Evolutionary conservation across 169 alveolate genomes (phyloP), one percentile per base, ranked within the genome.

Genomic region (Plasmodium knowlesi): DNA sequence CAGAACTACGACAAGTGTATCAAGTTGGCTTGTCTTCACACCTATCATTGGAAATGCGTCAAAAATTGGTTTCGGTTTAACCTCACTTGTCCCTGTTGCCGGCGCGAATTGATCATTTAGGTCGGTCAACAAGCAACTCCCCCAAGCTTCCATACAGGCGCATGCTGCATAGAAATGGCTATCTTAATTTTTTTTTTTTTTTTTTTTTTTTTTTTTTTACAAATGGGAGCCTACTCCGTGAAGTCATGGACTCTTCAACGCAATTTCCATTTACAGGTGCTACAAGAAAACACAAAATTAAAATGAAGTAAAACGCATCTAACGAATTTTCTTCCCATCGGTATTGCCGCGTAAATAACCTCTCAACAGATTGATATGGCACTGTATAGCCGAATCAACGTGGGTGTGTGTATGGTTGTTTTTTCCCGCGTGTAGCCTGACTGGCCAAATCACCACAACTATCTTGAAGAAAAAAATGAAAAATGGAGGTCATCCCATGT

Each of bases 31-130:
- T 95, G 96, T 46, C 83, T 92, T 1, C 96, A 95, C 84, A 92
- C 95, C 74, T 95, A 92, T 79, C 96, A 95, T 53, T 84, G 92
- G 83, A 95, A 95, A 37, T 95, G 96, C 57, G 95, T 95, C 53
- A 78, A 95, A 53, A 95, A 82, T 25, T 95, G 96, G 96, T 84
- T 95, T 53, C 84, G 70, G 76, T 92, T 95, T 93, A 92, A 95
- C 22, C 92, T 92, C 30, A 95, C 95, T 8, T 95, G 96, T 53
- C 96, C 96, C n/a, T 86, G 93, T 43, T 86, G 93, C 41, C 57
- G 93, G 2, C 90, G 72, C 22, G 41, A 50, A 9, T 19, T 82
- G 25, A 8, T 1, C 78, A 6, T 82, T 54, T 82, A 82, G 74
- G 37, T 5, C 2, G 76, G 6, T 5, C 32, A 32, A 10, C 1